Conservation (phyloP, 2,329 filamentous ascomycete species). For the Hypoxylon sp. region DNA sequence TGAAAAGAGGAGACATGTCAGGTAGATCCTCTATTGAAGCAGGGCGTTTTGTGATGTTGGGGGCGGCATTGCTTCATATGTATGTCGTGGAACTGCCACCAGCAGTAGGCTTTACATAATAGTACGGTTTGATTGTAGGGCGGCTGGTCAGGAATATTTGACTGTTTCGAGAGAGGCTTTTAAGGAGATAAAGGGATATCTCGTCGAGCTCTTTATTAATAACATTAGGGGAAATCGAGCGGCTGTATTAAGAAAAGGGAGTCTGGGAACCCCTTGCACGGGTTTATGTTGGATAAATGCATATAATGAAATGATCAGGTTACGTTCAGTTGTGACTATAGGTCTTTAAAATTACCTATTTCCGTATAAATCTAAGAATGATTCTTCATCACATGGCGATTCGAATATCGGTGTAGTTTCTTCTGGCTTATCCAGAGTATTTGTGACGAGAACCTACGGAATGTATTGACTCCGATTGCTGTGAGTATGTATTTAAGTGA, state of each 20-base stretch:
- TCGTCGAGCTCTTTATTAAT: neutral
- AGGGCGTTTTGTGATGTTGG: constrained; percentile 6
- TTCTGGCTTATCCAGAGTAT: neutral
- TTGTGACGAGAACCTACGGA: neutral
- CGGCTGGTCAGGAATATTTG: neutral
- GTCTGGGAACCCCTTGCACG: neutral
- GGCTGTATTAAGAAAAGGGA: neutral
- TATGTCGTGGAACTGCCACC: constrained; percentile 5
- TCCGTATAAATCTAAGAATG: neutral
- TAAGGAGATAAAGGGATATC: neutral
- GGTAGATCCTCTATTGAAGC: neutral
- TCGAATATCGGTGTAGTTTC: neutral
- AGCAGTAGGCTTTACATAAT: constrained; percentile 6
- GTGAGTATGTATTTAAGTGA: neutral
- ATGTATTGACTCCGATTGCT: neutral
- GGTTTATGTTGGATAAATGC: neutral
- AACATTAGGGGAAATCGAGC: neutral
- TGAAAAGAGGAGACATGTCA: neutral
- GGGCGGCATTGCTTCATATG: constrained; percentile 5
- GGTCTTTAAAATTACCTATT: neutral
- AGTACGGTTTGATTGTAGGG: neutral
- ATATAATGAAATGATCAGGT: neutral
- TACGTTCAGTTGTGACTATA: neutral
- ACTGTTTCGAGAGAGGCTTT: neutral
- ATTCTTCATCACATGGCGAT: neutral